phyloP scores from a whole-genome alignment of 257 asterid genomes.

The Perilla frutescens region DNA sequence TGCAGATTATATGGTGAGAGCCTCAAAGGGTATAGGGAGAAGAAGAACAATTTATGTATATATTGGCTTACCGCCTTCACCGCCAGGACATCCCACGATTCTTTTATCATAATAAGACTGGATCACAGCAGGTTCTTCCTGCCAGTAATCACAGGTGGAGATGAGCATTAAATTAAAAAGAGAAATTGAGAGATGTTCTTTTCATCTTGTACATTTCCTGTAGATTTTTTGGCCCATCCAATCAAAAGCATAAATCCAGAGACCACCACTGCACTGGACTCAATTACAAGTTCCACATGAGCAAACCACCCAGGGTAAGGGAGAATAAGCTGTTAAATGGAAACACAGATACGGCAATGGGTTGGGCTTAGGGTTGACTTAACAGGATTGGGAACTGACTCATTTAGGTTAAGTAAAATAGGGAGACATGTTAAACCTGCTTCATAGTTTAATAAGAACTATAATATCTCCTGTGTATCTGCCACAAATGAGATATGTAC shows the following conservation, averaged over 20 bases:
- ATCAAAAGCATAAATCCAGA: neutral
- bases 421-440: neutral
- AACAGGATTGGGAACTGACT: neutral
- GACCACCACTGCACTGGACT: neutral
- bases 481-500: no score
- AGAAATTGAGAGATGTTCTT: neutral
- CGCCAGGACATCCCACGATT: conserved; percentile 99
- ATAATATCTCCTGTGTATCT: no score
- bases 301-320: neutral
- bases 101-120: conserved; percentile 84
- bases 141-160: conserved; percentile 33
- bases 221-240: conserved; percentile 9
- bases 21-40: neutral
- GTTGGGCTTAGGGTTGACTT: neutral
- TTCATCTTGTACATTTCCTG: neutral
- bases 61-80: conserved; percentile 80
- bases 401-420: neutral
- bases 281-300: neutral
- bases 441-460: neutral
- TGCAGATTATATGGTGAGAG: conserved; percentile 30
- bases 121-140: conserved; percentile 96
- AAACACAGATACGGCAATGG: neutral
- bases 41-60: neutral
- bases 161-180: conserved; percentile 9
- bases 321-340: neutral